These are phyloP conservation scores for Entamoeba histolytica DNA, from an alignment of 208 protist species.

Conservation along the genomic window DNA sequence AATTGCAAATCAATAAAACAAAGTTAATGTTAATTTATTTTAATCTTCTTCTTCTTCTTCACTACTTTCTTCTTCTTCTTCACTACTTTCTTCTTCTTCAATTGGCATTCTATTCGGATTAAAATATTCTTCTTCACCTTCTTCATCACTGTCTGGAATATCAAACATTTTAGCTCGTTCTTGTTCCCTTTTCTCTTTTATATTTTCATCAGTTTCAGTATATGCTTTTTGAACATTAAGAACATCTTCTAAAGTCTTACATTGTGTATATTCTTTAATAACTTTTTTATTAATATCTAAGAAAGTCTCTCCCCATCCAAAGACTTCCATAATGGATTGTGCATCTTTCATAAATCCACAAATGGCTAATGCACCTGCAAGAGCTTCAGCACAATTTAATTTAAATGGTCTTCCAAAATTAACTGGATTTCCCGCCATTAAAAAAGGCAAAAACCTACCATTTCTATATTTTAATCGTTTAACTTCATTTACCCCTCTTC, in stretches of 20 bases:
- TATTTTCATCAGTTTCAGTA: background rate
- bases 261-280: constrained; percentile 55
- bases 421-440: constrained; percentile 90
- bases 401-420: constrained; percentile 91
- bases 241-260: constrained; percentile 39
- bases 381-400: constrained; percentile 81
- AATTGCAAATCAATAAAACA: too few relatives aligned
- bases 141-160: background rate
- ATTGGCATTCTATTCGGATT: background rate
- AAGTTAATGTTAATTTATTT: too few relatives aligned
- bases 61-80: background rate
- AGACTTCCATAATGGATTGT: constrained; percentile 61
- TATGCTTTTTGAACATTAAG: constrained; percentile 14
- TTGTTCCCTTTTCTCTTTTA: background rate
- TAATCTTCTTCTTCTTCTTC: too few relatives aligned
- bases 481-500: constrained; percentile 73
- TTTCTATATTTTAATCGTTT: constrained; percentile 60
- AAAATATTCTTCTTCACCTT: background rate
- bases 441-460: constrained; percentile 65
- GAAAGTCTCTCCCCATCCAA: constrained; percentile 82
- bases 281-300: constrained; percentile 70
- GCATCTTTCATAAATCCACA: constrained; percentile 61
- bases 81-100: background rate
- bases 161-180: background rate
- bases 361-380: constrained; percentile 74